Conservation (phyloP, 1,139 yeast species). For the Yamadazyma diospyri region DNA sequence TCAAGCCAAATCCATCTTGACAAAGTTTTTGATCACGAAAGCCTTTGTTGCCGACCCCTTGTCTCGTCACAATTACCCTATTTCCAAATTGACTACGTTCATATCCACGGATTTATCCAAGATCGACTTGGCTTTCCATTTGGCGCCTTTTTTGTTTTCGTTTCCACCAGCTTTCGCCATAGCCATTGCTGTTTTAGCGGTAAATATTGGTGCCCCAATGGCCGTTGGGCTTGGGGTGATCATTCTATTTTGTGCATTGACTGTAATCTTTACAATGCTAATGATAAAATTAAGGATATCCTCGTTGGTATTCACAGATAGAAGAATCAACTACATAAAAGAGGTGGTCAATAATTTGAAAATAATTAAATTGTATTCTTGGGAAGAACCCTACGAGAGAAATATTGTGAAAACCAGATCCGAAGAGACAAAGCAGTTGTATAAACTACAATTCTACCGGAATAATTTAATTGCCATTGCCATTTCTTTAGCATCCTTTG, state of each 20-base stretch:
- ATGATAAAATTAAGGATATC: conserved; percentile 25
- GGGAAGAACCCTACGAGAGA: conserved; percentile 63
- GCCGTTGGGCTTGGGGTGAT: conserved; percentile 34
- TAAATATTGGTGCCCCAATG: conserved; percentile 34
- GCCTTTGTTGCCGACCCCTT: conserved; percentile 57
- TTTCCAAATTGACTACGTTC: conserved; percentile 63
- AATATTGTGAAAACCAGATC: conserved; percentile 45
- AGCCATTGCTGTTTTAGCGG: conserved; percentile 29
- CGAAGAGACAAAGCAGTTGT: conserved; percentile 47
- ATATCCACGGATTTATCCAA: conserved; percentile 37
- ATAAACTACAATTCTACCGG: conserved; percentile 50
- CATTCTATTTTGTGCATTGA: conserved; percentile 22
- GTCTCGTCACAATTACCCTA: conserved; percentile 57
- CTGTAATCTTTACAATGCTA: conserved; percentile 22
- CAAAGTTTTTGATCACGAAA: conserved; percentile 64
- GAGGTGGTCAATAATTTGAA: conserved; percentile 35
- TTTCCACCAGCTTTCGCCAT: conserved; percentile 30
- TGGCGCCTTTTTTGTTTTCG: conserved; percentile 26
- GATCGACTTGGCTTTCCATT: conserved; percentile 33
- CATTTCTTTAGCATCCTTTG: conserved; percentile 57
- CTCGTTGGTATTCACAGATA: conserved; percentile 31
- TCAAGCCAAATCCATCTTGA: conserved; percentile 61
- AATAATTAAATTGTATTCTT: conserved; percentile 45
- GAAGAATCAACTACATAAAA: conserved; percentile 20
- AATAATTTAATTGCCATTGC: conserved; percentile 56